Percentiles rank a stretch among this genome's conserved stretches.
Conservation (phyloP, 306 rosid species). For the Cercis canadensis region DNA sequence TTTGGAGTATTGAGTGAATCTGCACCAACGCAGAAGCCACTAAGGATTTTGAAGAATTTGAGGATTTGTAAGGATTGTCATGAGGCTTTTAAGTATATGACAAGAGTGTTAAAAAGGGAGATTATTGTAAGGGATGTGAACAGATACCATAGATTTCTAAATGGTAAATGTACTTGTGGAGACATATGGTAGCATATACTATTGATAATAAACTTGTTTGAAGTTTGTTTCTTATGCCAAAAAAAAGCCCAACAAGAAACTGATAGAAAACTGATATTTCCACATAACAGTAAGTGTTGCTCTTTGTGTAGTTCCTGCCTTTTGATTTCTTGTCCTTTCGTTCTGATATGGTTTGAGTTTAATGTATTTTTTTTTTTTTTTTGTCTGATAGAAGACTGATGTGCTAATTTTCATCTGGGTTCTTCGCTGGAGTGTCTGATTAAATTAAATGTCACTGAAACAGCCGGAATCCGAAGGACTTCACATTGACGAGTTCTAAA, state of each 20-base stretch:
- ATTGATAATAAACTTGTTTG: slow-evolving; percentile 7
- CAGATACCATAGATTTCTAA: slow-evolving; percentile 74
- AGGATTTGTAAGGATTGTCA: slow-evolving; percentile 92
- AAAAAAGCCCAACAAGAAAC: neutral
- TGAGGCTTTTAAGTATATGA: slow-evolving; percentile 71
- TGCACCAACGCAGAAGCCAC: slow-evolving; percentile 64
- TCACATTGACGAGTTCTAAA: too few species aligned
- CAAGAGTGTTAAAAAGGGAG: slow-evolving; percentile 71
- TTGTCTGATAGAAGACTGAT: too few species aligned
- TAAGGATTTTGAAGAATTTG: slow-evolving; percentile 84
- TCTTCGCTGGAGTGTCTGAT: too few species aligned
- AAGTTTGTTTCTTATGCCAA: slow-evolving; percentile 10
- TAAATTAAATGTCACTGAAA: too few species aligned
- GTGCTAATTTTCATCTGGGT: too few species aligned
- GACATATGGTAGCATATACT: slow-evolving; percentile 66
- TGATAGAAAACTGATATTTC: too few species aligned
- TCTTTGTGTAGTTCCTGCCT: too few species aligned
- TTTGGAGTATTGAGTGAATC: slow-evolving; percentile 74
- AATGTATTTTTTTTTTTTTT: too few species aligned
- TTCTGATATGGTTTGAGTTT: too few species aligned
- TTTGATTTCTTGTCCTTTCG: too few species aligned
- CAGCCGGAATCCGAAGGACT: too few species aligned
- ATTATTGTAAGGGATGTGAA: slow-evolving; percentile 82
- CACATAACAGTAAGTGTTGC: too few species aligned
- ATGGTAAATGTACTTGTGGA: slow-evolving; percentile 75